Evolutionary conservation across 192 early-diverging fungal genomes (phyloP), one percentile per base, ranked within the genome.

Genomic region (Coemansia sp.): DNA sequence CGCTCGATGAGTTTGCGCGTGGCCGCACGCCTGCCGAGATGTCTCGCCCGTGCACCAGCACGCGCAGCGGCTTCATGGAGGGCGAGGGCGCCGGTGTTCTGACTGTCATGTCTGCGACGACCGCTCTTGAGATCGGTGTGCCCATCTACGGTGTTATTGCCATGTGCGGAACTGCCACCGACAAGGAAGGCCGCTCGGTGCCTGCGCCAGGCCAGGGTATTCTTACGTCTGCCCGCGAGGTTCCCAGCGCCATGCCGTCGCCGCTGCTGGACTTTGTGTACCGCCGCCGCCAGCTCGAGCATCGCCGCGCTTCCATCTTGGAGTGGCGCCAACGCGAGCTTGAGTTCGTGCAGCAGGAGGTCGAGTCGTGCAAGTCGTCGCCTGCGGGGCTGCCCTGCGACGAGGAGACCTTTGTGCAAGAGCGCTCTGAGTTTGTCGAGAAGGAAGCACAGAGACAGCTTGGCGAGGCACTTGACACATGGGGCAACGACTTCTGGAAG

Each of bases 151-250:
- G 88, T 84, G 88, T 96, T 63, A 82, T 96, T 67, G 94, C 89
- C 51, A 79, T 88, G 64, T 91, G 89, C 66, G 93, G 90, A 84
- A 96, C 93, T 49, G 93, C 94, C 48, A 92, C 90, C 34, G 94
- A 96, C 82, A 96, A 96, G 87, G 90, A 95, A 84, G 93, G 93
- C 61, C 90, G 93, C 49, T 94, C 92, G 26, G 87, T 96, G 45
- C 94, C 94, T 37, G 94, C 94, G 58, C 94, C 94, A 67, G 94
- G 94, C 56, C 94, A 93, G 76, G 94, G 94, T 46, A 91, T 96
- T 58, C 80, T 96, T 66, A 94, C 93, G 53, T 93, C 93, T 37
- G 94, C 94, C 62, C 87, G 92, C 58, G 93, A 96, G 80, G 69
- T 72, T 43, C 66, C 83, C 42, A 65, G 72, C 56, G 86, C 88